Percentiles rank a stretch among this genome's conserved stretches.
Evolutionary conservation across 495 filamentous ascomycete genomes (phyloP).

Genomic region (Aspergillus baeticus): DNA sequence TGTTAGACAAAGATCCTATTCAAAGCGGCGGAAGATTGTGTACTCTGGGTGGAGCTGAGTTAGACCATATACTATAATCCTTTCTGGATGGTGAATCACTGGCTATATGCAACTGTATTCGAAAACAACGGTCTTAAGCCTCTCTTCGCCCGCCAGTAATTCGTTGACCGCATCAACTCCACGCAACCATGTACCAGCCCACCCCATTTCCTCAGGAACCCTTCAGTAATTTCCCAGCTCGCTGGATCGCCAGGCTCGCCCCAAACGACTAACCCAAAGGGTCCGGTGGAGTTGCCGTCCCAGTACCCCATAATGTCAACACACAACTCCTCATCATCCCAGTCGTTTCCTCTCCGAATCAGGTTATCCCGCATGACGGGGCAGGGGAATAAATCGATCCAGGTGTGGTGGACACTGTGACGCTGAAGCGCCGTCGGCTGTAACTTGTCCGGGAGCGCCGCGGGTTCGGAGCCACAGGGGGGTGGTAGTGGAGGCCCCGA

Average conservation of each 20-base stretch:
- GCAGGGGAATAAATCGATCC: background rate
- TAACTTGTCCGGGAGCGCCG: background rate
- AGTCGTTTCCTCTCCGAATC: background rate
- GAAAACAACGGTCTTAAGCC: no score
- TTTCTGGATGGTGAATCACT: no score
- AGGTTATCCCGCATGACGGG: background rate
- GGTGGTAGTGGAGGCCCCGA: background rate
- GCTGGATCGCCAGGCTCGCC: background rate
- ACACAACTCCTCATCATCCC: conserved; percentile 3
- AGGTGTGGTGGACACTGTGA: background rate
- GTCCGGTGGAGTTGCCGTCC: background rate
- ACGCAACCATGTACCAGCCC: no score
- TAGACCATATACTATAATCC: no score
- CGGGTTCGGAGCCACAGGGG: no score
- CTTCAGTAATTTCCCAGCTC: background rate
- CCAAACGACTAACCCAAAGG: background rate
- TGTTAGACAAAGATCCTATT: no score
- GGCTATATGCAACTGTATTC: no score
- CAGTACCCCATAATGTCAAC: background rate
- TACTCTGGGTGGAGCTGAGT: no score
- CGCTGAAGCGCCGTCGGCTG: background rate
- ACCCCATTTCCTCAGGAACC: background rate
- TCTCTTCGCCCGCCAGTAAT: no score
- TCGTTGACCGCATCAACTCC: no score
- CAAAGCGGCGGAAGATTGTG: no score